Evolutionary conservation across 352 stramenopile genomes (phyloP).

Genomic region (Phytophthora hibernalis): DNA sequence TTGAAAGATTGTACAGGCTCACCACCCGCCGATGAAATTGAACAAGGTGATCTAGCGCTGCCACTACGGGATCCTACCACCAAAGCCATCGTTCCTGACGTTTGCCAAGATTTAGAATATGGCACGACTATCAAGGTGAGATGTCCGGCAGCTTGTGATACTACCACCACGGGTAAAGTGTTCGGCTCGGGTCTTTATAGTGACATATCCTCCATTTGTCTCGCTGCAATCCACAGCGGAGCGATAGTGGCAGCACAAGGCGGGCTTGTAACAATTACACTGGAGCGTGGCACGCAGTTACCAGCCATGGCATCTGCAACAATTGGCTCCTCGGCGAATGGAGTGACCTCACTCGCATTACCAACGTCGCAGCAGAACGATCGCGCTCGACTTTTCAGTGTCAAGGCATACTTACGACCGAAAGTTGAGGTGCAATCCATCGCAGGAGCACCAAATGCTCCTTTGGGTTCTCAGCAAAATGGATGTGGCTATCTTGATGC

Average conservation of each 20-base stretch:
- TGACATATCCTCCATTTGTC: constrained; percentile 92
- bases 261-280: constrained; percentile 78
- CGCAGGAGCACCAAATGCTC: constrained; percentile 84
- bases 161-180: constrained; percentile 32
- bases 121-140: constrained; percentile 87
- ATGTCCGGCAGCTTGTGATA: constrained; percentile 74
- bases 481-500: constrained; percentile 89
- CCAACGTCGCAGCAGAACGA: constrained; percentile 27
- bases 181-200: constrained; percentile 84
- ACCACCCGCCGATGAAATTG: constrained; percentile 83
- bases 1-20: constrained; percentile 94
- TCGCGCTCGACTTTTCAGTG: constrained; percentile 66
- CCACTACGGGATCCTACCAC: constrained; percentile 34
- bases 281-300: constrained; percentile 54
- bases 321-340: constrained; percentile 57
- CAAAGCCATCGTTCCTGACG: constrained; percentile 26
- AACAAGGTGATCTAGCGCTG: constrained; percentile 69
- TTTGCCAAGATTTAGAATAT: constrained; percentile 90
- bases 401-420: constrained; percentile 48
- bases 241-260: constrained; percentile 50
- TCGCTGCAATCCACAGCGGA: constrained; percentile 91
- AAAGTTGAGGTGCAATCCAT: constrained; percentile 92
- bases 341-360: constrained; percentile 65
- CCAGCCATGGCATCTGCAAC: constrained; percentile 2
- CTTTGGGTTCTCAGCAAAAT: constrained; percentile 81